A percentile compares a stretch with the other conserved stretches of the same genome.
phyloP scores from a whole-genome alignment of 371 early-diverging fungal species.

The Vairimorpha ceranae region DNA sequence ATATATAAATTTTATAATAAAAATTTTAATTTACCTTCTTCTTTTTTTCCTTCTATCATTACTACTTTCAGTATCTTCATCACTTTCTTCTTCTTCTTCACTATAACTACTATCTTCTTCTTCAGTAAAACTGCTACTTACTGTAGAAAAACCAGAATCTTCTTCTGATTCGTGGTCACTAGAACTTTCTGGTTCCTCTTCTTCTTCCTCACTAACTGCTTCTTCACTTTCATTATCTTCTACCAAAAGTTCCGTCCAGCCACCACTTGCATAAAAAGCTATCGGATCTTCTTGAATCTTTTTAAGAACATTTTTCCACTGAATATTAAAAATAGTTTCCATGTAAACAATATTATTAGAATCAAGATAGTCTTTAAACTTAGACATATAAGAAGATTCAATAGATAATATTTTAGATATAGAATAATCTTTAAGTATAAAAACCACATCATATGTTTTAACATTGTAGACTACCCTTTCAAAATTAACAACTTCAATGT shows the following conservation, averaged over 20 bases:
- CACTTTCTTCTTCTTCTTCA: slow-evolving; percentile 33
- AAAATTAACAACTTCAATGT: slow-evolving; percentile 90
- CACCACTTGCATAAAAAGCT: slow-evolving; percentile 85
- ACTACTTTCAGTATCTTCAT: slow-evolving; percentile 22
- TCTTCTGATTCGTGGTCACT: slow-evolving; percentile 33
- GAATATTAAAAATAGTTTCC: slow-evolving; percentile 89
- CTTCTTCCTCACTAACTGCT: slow-evolving; percentile 39
- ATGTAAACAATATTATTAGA: slow-evolving; percentile 85
- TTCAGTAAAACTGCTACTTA: slow-evolving; percentile 12
- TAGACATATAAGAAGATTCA: slow-evolving; percentile 80
- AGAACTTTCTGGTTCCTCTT: slow-evolving; percentile 21
- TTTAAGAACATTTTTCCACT: slow-evolving; percentile 95
- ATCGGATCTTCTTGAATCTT: slow-evolving; percentile 88
- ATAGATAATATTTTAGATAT: slow-evolving; percentile 88
- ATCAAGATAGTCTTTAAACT: slow-evolving; percentile 94
- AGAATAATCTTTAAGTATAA: slow-evolving; percentile 87
- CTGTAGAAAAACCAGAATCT: slow-evolving; percentile 20
- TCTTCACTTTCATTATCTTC: slow-evolving; percentile 64
- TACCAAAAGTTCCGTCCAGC: slow-evolving; percentile 70
- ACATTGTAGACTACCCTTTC: slow-evolving; percentile 92
- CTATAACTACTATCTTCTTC: slow-evolving; percentile 18
- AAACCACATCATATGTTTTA: slow-evolving; percentile 96
- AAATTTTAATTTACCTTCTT: slow-evolving; percentile 46
- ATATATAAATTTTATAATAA: too few species aligned
- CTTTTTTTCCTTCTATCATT: slow-evolving; percentile 35